phyloP scores from a whole-genome alignment of 805 yeast species.

The Candida berthetii region DNA sequence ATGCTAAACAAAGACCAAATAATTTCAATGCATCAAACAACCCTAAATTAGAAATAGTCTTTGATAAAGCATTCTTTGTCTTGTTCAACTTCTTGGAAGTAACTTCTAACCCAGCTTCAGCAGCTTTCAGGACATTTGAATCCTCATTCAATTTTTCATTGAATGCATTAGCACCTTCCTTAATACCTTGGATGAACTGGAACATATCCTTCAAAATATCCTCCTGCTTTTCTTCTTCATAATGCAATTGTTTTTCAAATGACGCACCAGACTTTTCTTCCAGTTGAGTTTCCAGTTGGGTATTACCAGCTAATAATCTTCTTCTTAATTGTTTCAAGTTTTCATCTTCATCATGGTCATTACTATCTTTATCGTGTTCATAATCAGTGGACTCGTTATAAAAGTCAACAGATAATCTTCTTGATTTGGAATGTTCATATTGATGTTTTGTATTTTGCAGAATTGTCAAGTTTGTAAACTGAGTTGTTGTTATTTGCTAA shows the following conservation, averaged over 20 bases:
- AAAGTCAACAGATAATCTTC: conserved; percentile 17
- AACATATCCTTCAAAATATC: conserved; percentile 31
- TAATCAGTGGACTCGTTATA: conserved; percentile 5
- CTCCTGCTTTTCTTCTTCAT: conserved; percentile 30
- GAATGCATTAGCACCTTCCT: conserved; percentile 33
- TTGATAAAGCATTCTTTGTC: conserved; percentile 22
- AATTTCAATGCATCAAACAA: conserved; percentile 23
- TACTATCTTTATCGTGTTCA: neutral
- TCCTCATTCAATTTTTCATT: conserved; percentile 32
- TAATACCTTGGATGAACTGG: conserved; percentile 27
- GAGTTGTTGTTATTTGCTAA: neutral
- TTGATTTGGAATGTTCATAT: conserved; percentile 3
- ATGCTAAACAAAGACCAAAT: conserved; percentile 16
- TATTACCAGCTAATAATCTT: conserved; percentile 22
- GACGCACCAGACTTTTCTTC: conserved; percentile 4
- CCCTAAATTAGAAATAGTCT: conserved; percentile 21
- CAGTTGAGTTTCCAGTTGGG: conserved; percentile 1
- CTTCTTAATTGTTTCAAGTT: conserved; percentile 24
- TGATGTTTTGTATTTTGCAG: conserved; percentile 6
- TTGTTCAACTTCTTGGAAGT: conserved; percentile 28
- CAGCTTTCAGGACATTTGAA: conserved; percentile 30
- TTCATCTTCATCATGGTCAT: conserved; percentile 16
- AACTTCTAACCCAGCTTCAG: conserved; percentile 33
- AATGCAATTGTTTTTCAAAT: conserved; percentile 27
- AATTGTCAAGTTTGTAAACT: conserved; percentile 2